phyloP scores from a whole-genome alignment of 352 stramenopile genomes.

The Globisporangium iwayamae region DNA sequence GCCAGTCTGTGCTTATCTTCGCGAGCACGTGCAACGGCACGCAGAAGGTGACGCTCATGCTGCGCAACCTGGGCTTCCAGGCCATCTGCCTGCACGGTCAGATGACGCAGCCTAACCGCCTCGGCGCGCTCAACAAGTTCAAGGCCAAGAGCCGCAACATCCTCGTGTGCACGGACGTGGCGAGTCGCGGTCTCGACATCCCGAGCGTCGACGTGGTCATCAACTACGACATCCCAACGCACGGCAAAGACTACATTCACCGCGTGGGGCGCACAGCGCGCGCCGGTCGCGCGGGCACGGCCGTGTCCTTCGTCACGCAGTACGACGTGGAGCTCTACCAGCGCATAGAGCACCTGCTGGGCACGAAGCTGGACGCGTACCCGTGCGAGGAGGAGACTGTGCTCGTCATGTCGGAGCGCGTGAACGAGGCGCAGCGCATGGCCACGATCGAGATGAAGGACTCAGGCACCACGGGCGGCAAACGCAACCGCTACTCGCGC shows the following conservation, averaged over 20 bases:
- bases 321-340: slow-evolving; percentile 99
- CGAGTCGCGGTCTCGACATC: slow-evolving; percentile 94
- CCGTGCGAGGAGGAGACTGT: slow-evolving; percentile 94
- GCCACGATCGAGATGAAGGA: slow-evolving; percentile 90
- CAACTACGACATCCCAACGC: slow-evolving; percentile 98
- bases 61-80: slow-evolving; percentile 97
- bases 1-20: slow-evolving; percentile 98
- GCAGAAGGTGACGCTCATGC: slow-evolving; percentile 94
- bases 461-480: slow-evolving; percentile 40
- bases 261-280: slow-evolving; percentile 96
- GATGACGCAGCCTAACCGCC: slow-evolving; percentile 97
- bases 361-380: slow-evolving; percentile 79
- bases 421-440: slow-evolving; percentile 97
- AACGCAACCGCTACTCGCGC: slow-evolving; percentile 58
- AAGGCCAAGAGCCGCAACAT: slow-evolving; percentile 90
- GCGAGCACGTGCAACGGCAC: slow-evolving; percentile 97
- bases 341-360: slow-evolving; percentile 91
- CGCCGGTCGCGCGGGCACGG: slow-evolving; percentile 91
- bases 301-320: slow-evolving; percentile 98
- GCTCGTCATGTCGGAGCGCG: slow-evolving; percentile 95
- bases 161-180: slow-evolving; percentile 88
- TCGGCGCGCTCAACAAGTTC: slow-evolving; percentile 98
- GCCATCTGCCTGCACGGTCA: slow-evolving; percentile 98
- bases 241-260: slow-evolving; percentile 99
- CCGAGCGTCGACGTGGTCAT: slow-evolving; percentile 97